Evolutionary conservation across 1,284 basidiomycete species (phyloP).

Genomic region (Ustilago loliicola): DNA sequence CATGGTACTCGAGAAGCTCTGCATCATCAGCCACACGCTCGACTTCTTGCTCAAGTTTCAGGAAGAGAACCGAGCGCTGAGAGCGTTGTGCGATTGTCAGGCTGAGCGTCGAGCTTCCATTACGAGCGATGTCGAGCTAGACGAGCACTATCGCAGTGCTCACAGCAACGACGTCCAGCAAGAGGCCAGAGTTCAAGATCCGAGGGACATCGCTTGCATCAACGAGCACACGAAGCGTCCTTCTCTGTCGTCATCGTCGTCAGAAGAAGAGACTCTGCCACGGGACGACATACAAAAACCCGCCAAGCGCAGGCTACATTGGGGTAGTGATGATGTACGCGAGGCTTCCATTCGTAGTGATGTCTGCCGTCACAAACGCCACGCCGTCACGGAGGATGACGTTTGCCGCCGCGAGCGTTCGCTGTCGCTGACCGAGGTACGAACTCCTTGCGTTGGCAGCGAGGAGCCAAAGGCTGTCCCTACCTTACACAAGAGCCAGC

Average conservation of each 20-base stretch:
- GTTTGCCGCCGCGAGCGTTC: neutral
- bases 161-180: constrained; percentile 18
- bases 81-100: constrained; percentile 39
- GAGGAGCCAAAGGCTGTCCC: constrained; percentile 4
- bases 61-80: constrained; percentile 42
- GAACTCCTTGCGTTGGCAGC: neutral
- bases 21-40: constrained; percentile 66
- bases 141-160: constrained; percentile 38
- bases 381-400: neutral
- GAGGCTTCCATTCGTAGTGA: constrained; percentile 23
- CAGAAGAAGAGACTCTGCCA: neutral
- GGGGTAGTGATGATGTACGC: constrained; percentile 54
- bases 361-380: constrained; percentile 13
- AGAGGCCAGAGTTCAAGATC: neutral
- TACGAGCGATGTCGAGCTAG: constrained; percentile 23
- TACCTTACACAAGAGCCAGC: neutral
- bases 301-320: constrained; percentile 44
- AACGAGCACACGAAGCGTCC: neutral
- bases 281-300: constrained; percentile 7
- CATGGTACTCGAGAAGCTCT: constrained; percentile 68
- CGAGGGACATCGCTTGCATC: neutral
- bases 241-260: constrained; percentile 12
- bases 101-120: constrained; percentile 20
- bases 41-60: constrained; percentile 53
- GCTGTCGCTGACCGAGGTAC: neutral